These are phyloP conservation scores for Botrytis paeoniae DNA, from an alignment of 2,329 filamentous ascomycete species.

Conservation along the genomic window DNA sequence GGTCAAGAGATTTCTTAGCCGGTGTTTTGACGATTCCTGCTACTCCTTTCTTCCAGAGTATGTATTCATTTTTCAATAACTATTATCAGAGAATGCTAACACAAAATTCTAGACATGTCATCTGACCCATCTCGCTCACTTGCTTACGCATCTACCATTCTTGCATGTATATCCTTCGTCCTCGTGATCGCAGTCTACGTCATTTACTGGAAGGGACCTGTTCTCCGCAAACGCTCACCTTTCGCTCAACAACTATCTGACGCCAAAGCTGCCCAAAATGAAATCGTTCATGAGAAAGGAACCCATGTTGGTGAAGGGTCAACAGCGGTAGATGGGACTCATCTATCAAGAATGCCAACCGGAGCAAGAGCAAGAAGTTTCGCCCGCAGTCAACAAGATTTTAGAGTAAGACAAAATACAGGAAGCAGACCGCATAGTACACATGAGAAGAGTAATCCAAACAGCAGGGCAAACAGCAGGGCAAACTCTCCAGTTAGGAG, in stretches of 20 bases:
- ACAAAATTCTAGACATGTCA: conserved; percentile 40
- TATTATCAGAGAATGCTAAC: neutral
- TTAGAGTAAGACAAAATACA: conserved; percentile 27
- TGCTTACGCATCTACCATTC: conserved; percentile 60
- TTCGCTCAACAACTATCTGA: conserved; percentile 62
- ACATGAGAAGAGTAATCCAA: neutral
- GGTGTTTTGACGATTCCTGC: conserved; percentile 69
- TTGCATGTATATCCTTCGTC: conserved; percentile 57
- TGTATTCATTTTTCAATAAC: conserved; percentile 21
- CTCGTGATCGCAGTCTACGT: conserved; percentile 63
- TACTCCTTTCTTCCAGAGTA: conserved; percentile 57
- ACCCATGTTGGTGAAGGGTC: neutral
- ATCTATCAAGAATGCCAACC: conserved; percentile 24
- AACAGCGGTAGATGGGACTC: neutral
- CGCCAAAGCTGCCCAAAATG: conserved; percentile 13
- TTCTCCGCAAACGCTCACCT: conserved; percentile 56
- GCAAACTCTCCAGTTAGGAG: conserved; percentile 8
- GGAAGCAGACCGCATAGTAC: conserved; percentile 24
- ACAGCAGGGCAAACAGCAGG: conserved; percentile 11
- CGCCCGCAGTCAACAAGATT: conserved; percentile 28
- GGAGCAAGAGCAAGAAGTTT: conserved; percentile 28
- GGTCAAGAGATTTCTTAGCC: conserved; percentile 69
- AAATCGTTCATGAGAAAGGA: neutral
- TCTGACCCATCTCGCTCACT: conserved; percentile 49
- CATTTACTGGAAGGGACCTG: conserved; percentile 64